phyloP scores from a whole-genome alignment of 2,329 filamentous ascomycete genomes.

The Rutstroemia sydowiana region DNA sequence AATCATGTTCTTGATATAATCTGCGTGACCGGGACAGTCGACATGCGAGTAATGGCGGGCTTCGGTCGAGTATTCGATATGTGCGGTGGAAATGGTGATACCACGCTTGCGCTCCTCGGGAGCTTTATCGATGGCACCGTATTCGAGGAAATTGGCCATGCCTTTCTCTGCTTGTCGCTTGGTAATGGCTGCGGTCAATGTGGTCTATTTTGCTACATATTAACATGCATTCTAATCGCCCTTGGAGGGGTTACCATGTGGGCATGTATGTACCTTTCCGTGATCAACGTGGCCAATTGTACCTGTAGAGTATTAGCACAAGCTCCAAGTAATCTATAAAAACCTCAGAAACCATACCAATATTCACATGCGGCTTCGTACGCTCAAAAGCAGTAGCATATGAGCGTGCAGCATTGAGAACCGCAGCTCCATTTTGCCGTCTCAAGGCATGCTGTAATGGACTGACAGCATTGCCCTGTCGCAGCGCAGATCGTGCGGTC shows the following conservation, averaged over 20 bases:
- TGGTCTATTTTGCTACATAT: constrained; percentile 57
- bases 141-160: constrained; percentile 88
- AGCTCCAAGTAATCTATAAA: constrained; percentile 3
- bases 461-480: constrained; percentile 60
- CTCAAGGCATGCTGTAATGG: constrained; percentile 67
- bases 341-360: constrained; percentile 56
- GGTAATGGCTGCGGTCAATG: constrained; percentile 95
- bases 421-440: constrained; percentile 53
- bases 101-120: constrained; percentile 95
- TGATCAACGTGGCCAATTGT: constrained; percentile 99
- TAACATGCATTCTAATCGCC: constrained; percentile 1
- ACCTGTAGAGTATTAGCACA: constrained; percentile 41
- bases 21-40: constrained; percentile 96
- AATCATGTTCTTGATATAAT: constrained; percentile 97
- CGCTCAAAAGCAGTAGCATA: constrained; percentile 69
- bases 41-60: constrained; percentile 94
- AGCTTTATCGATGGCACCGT: constrained; percentile 93
- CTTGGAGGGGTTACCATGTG: neutral
- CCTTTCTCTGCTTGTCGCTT: constrained; percentile 97
- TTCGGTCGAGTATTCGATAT: constrained; percentile 94
- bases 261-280: constrained; percentile 72
- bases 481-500: constrained; percentile 69
- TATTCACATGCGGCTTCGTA: constrained; percentile 96
- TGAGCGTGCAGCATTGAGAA: constrained; percentile 58
- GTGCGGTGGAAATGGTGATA: constrained; percentile 95